A percentile compares a stretch with the other conserved stretches of the same genome.
Conservation (phyloP, 176 grass and related monocot genomes). For the Bonia amplexicaulis region DNA sequence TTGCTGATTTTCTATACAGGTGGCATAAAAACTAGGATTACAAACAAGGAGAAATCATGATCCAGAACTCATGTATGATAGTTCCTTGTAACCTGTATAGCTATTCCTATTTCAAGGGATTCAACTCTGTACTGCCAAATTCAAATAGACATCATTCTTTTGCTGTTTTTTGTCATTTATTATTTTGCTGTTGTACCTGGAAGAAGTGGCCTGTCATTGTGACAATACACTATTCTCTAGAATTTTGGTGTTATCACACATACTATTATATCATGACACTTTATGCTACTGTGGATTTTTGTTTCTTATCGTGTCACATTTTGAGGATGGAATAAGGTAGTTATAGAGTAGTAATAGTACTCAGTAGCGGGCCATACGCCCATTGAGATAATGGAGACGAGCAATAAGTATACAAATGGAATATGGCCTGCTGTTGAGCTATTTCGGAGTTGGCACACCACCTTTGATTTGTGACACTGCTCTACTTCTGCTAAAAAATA, state of each 20-base stretch:
- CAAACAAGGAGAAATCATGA: constrained; percentile 46
- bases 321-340: background rate
- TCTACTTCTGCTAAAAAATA: background rate
- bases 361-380: background rate
- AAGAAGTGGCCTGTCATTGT: background rate
- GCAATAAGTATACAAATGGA: background rate
- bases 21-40: constrained; percentile 67
- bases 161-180: background rate
- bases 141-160: constrained; percentile 11
- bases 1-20: constrained; percentile 35
- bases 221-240: background rate
- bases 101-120: background rate
- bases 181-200: background rate
- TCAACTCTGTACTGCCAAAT: background rate
- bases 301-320: background rate
- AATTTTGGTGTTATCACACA: background rate
- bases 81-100: constrained; percentile 39
- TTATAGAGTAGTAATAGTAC: background rate
- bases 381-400: background rate
- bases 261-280: background rate
- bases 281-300: background rate
- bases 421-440: background rate
- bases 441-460: background rate
- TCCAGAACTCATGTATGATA: constrained; percentile 13
- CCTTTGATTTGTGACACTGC: background rate